Evolutionary conservation across 2,329 filamentous ascomycete genomes (phyloP), one percentile per base, ranked within the genome.

Genomic region (Teratosphaeria nubilosa): DNA sequence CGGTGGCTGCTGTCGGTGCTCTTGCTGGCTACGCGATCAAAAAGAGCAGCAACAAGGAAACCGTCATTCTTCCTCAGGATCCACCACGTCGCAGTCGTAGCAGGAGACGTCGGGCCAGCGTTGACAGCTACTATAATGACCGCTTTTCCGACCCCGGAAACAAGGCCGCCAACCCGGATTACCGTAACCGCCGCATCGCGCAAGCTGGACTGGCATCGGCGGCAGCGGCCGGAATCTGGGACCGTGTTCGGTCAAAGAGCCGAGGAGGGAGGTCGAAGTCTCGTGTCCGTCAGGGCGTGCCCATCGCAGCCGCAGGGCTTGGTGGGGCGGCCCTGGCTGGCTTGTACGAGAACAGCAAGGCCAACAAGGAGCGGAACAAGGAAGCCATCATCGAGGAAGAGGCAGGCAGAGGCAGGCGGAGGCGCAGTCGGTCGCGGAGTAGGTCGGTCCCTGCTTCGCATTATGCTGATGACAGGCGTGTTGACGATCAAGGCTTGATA

Each of bases 291-390:
- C 74, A 80, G 61, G 82, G 81, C 53, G 75, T 83, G 5, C 83
- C 83, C 1, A 80, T 86, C 56, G 78, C 81, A 63, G 83, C 81
- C 48, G 82, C 82, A 56, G 83, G 83, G 54, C 72, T 84, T 14
- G 80, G 81, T 52, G 82, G 81, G 63, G 84, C 84, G 48, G 84
- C 82, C 14, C 74, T 83, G 32, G 81, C 83, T 58, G 81, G 81
- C 25, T 69, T 86, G 16, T 86, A 85, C 65, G 84, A 86, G 70
- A 83, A 80, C 65, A 80, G 79, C 60, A 84, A 85, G 70, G 80
- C 77, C 48, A 82, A 81, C 68, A 82, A 82, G 65, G 79, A 81
- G 58, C 76, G 74, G 20, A 80, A 78, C 66, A 76, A 77, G 59
- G 70, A 76, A 54, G 66, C 70, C 50, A 66, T 73, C 55, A 68